A percentile compares a stretch with the other conserved stretches of the same genome.
Evolutionary conservation across 2,329 filamentous ascomycete species (phyloP).

Genomic region (Penicillium sp.): DNA sequence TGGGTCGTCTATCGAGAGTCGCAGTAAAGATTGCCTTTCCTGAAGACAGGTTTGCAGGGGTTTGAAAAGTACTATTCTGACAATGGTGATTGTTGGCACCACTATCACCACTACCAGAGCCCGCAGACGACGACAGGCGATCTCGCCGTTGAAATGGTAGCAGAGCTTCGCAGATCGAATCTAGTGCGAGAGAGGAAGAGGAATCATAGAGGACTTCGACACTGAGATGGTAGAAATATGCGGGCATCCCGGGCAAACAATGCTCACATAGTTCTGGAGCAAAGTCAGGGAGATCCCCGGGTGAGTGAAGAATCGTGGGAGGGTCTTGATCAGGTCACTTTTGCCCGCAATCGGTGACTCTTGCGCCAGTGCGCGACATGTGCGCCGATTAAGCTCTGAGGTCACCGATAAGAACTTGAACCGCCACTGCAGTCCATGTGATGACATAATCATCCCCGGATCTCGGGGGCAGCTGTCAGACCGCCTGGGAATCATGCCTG

Average conservation of each 20-base stretch:
- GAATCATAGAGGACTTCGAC: slow-evolving; percentile 49
- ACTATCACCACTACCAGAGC: slow-evolving; percentile 3
- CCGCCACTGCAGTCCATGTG: not conserved
- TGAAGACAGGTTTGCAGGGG: not conserved
- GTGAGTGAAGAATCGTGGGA: not conserved
- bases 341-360: too few relatives aligned
- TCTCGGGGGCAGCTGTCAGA: not conserved
- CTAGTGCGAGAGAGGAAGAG: slow-evolving; percentile 25
- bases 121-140: slow-evolving; percentile 12
- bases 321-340: too few relatives aligned
- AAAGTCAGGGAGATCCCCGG: not conserved
- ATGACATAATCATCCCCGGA: not conserved
- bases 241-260: slow-evolving; percentile 46
- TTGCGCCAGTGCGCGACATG: too few relatives aligned
- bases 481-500: not conserved
- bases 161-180: slow-evolving; percentile 34
- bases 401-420: too few relatives aligned
- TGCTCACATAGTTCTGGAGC: slow-evolving; percentile 19
- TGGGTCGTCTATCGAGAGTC: slow-evolving; percentile 6
- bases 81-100: too few relatives aligned
- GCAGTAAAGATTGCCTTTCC: not conserved
- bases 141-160: slow-evolving; percentile 31
- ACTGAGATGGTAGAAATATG: slow-evolving; percentile 58
- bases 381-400: too few relatives aligned
- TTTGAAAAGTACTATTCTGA: too few relatives aligned